Evolutionary conservation across 106 monocot species (phyloP).

Genomic region (Dioscorea dumetorum): DNA sequence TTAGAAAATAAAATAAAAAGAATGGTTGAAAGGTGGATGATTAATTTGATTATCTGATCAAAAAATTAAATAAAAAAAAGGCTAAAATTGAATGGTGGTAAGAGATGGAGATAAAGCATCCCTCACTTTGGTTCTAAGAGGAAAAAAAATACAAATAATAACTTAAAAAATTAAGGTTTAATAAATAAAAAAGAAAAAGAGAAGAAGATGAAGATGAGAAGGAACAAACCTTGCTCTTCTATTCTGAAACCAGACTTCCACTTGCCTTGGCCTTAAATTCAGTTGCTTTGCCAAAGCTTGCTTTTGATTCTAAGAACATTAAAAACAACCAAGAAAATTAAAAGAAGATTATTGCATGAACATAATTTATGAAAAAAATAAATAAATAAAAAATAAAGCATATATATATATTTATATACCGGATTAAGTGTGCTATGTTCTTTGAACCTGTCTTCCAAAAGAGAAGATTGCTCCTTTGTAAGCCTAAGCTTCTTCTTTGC

Average conservation of each 20-base stretch:
- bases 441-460: conserved; percentile 43
- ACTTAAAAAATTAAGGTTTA: too few species aligned
- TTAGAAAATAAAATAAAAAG: too few species aligned
- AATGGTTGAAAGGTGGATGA: too few species aligned
- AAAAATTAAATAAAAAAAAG: too few species aligned
- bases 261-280: conserved; percentile 42
- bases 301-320: conserved; percentile 36
- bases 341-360: neutral
- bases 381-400: neutral
- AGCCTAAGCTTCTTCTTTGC: conserved; percentile 47
- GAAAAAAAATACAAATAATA: too few species aligned
- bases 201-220: too few species aligned
- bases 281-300: conserved; percentile 42
- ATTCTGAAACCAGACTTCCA: conserved; percentile 57
- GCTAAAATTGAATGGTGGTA: too few species aligned
- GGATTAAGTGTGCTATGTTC: conserved; percentile 52
- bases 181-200: too few species aligned
- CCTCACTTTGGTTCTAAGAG: too few species aligned
- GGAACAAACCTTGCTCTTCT: conserved; percentile 41
- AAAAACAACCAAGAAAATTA: neutral
- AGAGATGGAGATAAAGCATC: too few species aligned
- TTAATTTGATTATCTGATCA: too few species aligned
- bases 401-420: conserved; percentile 14
- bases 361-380: too few species aligned
- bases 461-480: conserved; percentile 45